Conservation (phyloP, 1,139 yeast genomes). For the Saccharomyces uvarum region DNA sequence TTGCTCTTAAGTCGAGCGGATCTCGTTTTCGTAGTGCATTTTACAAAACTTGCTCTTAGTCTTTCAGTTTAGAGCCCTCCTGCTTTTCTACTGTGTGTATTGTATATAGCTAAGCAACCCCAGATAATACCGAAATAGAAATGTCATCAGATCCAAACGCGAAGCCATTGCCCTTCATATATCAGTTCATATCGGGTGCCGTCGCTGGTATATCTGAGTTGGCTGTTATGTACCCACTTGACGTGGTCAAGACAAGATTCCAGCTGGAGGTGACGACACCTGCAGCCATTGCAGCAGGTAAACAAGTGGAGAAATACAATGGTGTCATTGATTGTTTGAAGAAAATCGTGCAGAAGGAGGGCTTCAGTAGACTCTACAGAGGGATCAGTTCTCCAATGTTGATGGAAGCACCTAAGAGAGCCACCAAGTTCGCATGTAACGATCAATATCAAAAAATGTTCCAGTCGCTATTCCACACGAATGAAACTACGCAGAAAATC, state of each 20-base stretch:
- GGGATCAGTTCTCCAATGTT: constrained; percentile 94
- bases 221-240: constrained; percentile 94
- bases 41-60: not conserved
- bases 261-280: constrained; percentile 66
- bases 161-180: constrained; percentile 24
- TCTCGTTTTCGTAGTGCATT: not conserved
- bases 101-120: not conserved
- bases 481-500: constrained; percentile 67
- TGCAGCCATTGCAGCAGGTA: constrained; percentile 44
- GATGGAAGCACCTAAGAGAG: constrained; percentile 99
- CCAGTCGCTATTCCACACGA: constrained; percentile 61
- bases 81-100: not conserved
- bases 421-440: constrained; percentile 96
- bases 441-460: constrained; percentile 93
- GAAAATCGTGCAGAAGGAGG: constrained; percentile 82
- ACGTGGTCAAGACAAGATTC: constrained; percentile 95
- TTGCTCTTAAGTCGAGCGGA: not conserved
- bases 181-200: constrained; percentile 92
- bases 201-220: constrained; percentile 97
- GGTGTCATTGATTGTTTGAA: constrained; percentile 80
- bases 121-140: not conserved
- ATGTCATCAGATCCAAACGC: constrained; percentile 1
- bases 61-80: not conserved
- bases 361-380: constrained; percentile 72
- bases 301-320: constrained; percentile 49